Base-by-base conservation (phyloP, 164 flowering plant genomes). In the Cinnamomum micranthum region DNA sequence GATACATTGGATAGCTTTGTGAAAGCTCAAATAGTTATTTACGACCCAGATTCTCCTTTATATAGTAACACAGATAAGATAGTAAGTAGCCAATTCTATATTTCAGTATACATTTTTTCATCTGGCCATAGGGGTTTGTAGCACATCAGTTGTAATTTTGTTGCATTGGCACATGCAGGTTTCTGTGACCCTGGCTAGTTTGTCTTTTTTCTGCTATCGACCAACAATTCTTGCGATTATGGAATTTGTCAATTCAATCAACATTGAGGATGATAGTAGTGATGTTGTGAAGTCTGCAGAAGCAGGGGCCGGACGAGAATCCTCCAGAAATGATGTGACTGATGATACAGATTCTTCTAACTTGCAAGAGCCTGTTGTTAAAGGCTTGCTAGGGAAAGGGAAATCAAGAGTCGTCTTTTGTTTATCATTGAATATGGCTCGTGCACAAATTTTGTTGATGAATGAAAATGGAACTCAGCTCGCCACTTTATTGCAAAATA, bases 151-250 rank as follows among this genome's bases (percentile, higher is more conserved):
- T 10, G 5, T 24, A 28, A n/a, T 10, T 68, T 68, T 52, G 52
- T 67, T 74, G 68, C 23, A 31, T 51, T 74, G 28, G 7, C 75
- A 31, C 59, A 73, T 83, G 73, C 89, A 95, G 99, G 95, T 95
- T 50, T 73, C 78, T 13, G 93, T 95, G 70, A 91, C 90, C 24
- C 89, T 95, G 66, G 91, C 99, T 65, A 91, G 95, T 14, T 80
- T 95, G 81, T 88, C 97, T 77, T 92, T 95, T 81, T 93, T 86
- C 85, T 92, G 96, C 77, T 90, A 95, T 65, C 86, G 99, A 71
- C 94, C 98, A 17, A 93, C 92, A 55, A 85, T 95, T 80, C 83
- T 92, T 81, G 98, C 97, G 50, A 80, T 92, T 75, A 79, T 93
- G 86, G 91, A 91, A n/a, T 95, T 95, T 82, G 89, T 85, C 59